A percentile compares a stretch with the other conserved stretches of the same genome.
Conservation (phyloP, 306 rosid genomes). For the Dalbergia cochinchinensis region DNA sequence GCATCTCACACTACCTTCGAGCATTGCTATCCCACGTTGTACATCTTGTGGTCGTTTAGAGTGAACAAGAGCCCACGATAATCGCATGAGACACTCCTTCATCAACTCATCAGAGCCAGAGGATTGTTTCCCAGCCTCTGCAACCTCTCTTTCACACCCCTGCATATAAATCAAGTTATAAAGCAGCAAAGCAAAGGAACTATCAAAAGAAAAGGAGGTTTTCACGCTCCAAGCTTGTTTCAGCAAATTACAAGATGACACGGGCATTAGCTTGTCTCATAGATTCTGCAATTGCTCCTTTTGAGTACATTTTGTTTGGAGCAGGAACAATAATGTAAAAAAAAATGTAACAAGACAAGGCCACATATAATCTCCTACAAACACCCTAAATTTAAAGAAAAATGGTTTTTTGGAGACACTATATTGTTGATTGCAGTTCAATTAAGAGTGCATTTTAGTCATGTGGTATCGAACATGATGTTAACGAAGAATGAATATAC, state of each 20-base stretch:
- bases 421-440: too few relatives aligned
- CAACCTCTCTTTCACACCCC: conserved; percentile 92
- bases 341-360: too few relatives aligned
- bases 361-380: too few relatives aligned
- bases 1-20: conserved; percentile 63
- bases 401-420: too few relatives aligned
- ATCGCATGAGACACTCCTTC: conserved; percentile 78
- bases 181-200: conserved; percentile 23
- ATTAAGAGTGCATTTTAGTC: too few relatives aligned
- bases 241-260: neutral
- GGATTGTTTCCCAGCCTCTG: conserved; percentile 68
- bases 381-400: too few relatives aligned
- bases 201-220: neutral
- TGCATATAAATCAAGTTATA: conserved; percentile 44
- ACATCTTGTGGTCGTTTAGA: conserved; percentile 78
- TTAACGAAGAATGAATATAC: too few relatives aligned
- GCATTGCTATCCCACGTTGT: conserved; percentile 97
- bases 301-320: too few relatives aligned
- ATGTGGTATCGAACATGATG: too few relatives aligned
- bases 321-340: too few relatives aligned
- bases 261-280: neutral
- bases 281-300: neutral
- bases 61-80: conserved; percentile 98
- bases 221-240: neutral
- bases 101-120: conserved; percentile 52